These are phyloP conservation scores for Piloderma croceum DNA, from an alignment of 768 basidiomycete genomes.

Conservation along the genomic window DNA sequence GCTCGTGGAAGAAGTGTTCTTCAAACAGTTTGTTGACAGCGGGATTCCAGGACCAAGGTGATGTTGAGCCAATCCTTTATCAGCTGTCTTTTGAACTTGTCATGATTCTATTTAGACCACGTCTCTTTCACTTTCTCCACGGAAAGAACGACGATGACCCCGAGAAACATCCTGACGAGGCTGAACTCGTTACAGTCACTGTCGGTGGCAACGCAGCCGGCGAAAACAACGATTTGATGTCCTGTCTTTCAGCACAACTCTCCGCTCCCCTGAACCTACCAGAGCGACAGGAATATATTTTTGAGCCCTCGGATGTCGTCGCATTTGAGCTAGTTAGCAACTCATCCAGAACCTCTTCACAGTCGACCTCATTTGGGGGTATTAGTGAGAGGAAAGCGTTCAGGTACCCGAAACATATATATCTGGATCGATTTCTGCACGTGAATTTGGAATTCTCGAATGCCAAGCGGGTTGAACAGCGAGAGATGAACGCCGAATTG, in stretches of 20 bases:
- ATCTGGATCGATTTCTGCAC: constrained; percentile 65
- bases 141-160: constrained; percentile 39
- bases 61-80: no score
- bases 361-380: constrained; percentile 32
- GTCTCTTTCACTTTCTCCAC: constrained; percentile 54
- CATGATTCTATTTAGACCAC: constrained; percentile 21
- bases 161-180: constrained; percentile 17
- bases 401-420: constrained; percentile 60
- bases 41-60: no score
- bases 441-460: constrained; percentile 36
- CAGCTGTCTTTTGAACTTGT: no score
- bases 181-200: constrained; percentile 48
- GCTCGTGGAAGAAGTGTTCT: constrained; percentile 41
- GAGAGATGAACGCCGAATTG: constrained; percentile 43
- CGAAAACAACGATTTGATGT: constrained; percentile 34
- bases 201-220: constrained; percentile 35
- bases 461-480: constrained; percentile 28
- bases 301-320: constrained; percentile 58
- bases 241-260: constrained; percentile 26
- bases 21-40: constrained; percentile 30
- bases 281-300: constrained; percentile 51
- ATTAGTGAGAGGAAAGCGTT: no score
- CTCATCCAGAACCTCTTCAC: constrained; percentile 22
- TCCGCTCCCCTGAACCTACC: constrained; percentile 21
- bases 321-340: constrained; percentile 55